phyloP scores from a whole-genome alignment of 2,329 filamentous ascomycete genomes.

The Aureobasidium musti region DNA sequence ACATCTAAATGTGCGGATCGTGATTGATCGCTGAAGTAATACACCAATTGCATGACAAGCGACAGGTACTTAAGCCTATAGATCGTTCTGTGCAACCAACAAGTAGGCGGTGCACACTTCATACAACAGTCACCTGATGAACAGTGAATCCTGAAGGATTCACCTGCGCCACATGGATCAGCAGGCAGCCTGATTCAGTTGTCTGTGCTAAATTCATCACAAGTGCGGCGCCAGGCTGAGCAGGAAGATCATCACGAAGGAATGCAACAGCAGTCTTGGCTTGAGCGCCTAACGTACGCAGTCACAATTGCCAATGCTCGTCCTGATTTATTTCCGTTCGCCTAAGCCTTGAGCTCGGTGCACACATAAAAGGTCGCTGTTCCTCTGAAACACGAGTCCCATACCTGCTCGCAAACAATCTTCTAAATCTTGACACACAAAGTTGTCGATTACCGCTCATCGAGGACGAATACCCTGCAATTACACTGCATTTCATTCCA shows the following conservation, averaged over 20 bases:
- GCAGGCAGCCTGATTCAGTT: neutral
- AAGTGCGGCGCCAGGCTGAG: neutral
- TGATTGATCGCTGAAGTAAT: neutral
- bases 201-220: neutral
- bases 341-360: neutral
- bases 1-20: neutral
- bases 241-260: conserved; percentile 3
- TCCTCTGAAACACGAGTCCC: too few relatives aligned
- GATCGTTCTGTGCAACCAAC: neutral
- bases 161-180: conserved; percentile 2
- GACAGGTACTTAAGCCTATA: neutral
- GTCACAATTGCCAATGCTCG: neutral
- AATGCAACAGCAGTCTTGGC: neutral
- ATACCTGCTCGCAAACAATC: neutral
- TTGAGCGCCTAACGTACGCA: neutral
- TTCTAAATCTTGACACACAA: neutral
- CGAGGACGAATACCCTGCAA: neutral
- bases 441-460: neutral
- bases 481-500: neutral
- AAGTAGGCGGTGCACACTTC: neutral
- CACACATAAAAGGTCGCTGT: neutral
- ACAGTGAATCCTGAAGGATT: neutral
- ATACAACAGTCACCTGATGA: neutral
- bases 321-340: neutral
- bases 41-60: neutral